Evolutionary conservation across 2,329 filamentous ascomycete species (phyloP), one percentile per base, ranked within the genome.

Genomic region (Paraconiothyrium brasiliense): DNA sequence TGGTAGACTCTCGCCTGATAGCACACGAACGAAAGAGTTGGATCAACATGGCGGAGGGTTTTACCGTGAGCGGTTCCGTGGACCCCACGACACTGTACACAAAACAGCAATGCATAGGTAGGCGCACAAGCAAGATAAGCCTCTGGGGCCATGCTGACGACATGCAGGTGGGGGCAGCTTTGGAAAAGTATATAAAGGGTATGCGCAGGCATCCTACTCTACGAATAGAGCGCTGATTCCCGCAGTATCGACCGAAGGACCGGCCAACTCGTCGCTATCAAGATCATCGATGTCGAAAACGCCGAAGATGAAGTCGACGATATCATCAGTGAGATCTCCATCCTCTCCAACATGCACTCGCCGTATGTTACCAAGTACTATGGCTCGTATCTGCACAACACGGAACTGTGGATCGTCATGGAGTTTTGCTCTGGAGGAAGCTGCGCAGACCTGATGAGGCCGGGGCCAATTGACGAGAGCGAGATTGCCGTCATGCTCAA

Each of bases 231-330:
- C 46, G 32, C 62, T 65, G 27, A 63, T 48, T 20, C 24, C 54
- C 44, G 27, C 70, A 95, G 92, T 61, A 92, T 98, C 68, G 94
- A 98, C 82, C 97, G 95, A 76, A 89, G 92, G 55, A 97, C 91
- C 20, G 95, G 95, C 41, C 91, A 97, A 75, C 90, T 94, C 13
- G 95, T 99, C 54, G 95, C 95, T 32, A 99, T 99, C 84, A 99
- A 99, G 81, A 86, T 99, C 73, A 98, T 99, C 78, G 95, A 99
- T 75, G 95, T 99, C 68, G 95, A 99, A 81, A 97, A 95, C 82
- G 95, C 95, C 74, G 95, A 99, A 81, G 95, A 99, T 79, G 95
- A 99, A 82, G 94, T 99, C 70, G 95, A 98, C 83, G 95, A 99
- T 81, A 99, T 99, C 72, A 97, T 98, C 78, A 93, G 97, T 78